Base-by-base conservation (phyloP, 352 stramenopile genomes). In the Phytophthora chlamydospora region DNA sequence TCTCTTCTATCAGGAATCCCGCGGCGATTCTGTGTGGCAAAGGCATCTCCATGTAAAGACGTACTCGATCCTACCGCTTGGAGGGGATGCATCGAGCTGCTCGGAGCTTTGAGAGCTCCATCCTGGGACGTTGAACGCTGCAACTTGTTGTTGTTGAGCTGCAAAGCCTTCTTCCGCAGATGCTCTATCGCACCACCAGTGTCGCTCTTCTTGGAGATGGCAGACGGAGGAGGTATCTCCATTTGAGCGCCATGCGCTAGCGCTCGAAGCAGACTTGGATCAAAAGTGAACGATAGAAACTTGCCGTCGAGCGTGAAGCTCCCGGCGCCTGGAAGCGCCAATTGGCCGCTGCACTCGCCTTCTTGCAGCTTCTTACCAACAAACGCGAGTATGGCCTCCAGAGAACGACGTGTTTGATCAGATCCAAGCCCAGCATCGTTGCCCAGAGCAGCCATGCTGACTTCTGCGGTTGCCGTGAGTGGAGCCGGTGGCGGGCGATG, bases 391-490 rank as follows among this genome's bases (percentile, higher is more conserved):
- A 85, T 38, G 0, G 73, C 74, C n/a, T 87, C 78, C 3, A 90
- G 52, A 9, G 76, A 58, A 11, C 75, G 73, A 34, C 61, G 47
- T 0, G 68, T 70, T 43, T 86, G 78, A 10, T 88, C 74, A 16
- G 72, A 76, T 4, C 74, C 61, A 6, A 88, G 17, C 0, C 72
- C 75, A 5, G 68, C 55, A 0, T 85, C 80, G 8, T 44, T 68
- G 13, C 69, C 78, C 1, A 90, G 36, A 21, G 73, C 19, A n/a
- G 76, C 68, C 67, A 90, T 66, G 48, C 68, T 87, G 12, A 81
- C n/a, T 4, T 90, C 80, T 12, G 52, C 39, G 4, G 62, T 72
- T 0, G 75, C 71, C 0, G 58, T 76, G 19, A 90, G 51, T 19
- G 80, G 58, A n/a, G 75, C 71, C 8, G 78, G 80, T 7, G 76